Evolutionary conservation across 2,329 filamentous ascomycete species (phyloP).

Genomic region (Ascocoryne sarcoides): DNA sequence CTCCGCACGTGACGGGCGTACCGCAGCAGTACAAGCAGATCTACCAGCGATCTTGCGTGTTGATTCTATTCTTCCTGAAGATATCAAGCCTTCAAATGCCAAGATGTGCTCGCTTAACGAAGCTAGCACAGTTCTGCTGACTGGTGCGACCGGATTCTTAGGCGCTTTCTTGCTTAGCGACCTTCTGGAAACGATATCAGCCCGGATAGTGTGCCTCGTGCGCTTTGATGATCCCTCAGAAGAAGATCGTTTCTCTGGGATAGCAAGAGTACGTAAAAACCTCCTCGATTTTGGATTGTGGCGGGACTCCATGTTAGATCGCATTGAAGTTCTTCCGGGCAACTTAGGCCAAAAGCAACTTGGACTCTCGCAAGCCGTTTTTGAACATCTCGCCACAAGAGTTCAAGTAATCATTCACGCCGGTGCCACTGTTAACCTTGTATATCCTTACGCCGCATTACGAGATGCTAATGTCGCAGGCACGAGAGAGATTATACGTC

Average conservation of each 20-base stretch:
- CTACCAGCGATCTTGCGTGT: slow-evolving; percentile 59
- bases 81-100: slow-evolving; percentile 50
- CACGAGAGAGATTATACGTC: slow-evolving; percentile 64
- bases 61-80: slow-evolving; percentile 57
- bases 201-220: slow-evolving; percentile 55
- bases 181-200: slow-evolving; percentile 51
- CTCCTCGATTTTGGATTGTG: slow-evolving; percentile 71
- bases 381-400: slow-evolving; percentile 54
- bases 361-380: slow-evolving; percentile 56
- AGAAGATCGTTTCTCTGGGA: slow-evolving; percentile 55
- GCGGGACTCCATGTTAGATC: slow-evolving; percentile 68
- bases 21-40: slow-evolving; percentile 66
- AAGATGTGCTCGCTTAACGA: slow-evolving; percentile 29
- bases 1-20: slow-evolving; percentile 61
- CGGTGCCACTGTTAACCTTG: slow-evolving; percentile 69
- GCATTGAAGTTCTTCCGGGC: slow-evolving; percentile 66
- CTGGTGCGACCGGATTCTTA: slow-evolving; percentile 82
- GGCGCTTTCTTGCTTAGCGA: slow-evolving; percentile 73
- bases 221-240: slow-evolving; percentile 65
- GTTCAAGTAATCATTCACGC: slow-evolving; percentile 70
- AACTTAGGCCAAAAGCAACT: slow-evolving; percentile 62
- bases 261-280: slow-evolving; percentile 66
- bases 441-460: slow-evolving; percentile 73
- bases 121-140: slow-evolving; percentile 61
- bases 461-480: slow-evolving; percentile 69